Evolutionary conservation across 2,329 filamentous ascomycete species (phyloP), one percentile per base, ranked within the genome.

Genomic region (Aureobasidium leucospermi): DNA sequence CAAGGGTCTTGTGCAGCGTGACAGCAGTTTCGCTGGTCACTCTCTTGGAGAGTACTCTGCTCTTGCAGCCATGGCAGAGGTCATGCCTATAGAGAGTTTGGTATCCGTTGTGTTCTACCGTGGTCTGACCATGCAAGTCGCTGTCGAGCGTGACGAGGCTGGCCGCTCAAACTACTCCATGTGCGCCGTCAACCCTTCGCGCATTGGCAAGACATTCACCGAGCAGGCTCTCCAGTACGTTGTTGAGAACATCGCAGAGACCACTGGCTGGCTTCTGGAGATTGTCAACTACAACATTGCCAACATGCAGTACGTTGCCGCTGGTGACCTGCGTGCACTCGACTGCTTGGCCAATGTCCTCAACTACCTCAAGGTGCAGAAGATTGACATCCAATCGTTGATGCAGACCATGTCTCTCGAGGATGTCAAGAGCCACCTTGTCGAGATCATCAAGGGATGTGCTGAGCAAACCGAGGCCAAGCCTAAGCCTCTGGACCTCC

Each of bases 91-190:
- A 69, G 94, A 99, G 80, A 94, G 88, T 67, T 81, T 99, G 74
- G 94, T 99, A 1, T 97, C 94, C 0, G 94, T 99, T 48, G 95
- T 99, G 59, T 99, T 99, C 83, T 99, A 99, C 80, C 91, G 94
- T 75, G 94, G 94, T 70, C 80, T 99, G 70, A 99, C 94, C 23
- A 99, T 99, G 94, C 94, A 99, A 77, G 94, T 99, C 49, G 94
- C 94, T 28, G 94, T 99, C 64, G 94, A 97, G 79, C 91, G 94
- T 72, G 94, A 99, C 73, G 92, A 87, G 61, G 80, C 85, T 65
- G 94, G 94, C 39, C 89, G 94, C 60, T 96, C 92, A 67, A 97
- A 97, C 81, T 99, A 99, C 81, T 92, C 89, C 63, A 99, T 99
- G 94, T 96, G 93, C 74, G 94, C 94, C 60, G 93, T 99, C 76